These are phyloP conservation scores for Colletotrichum godetiae DNA, from an alignment of 2,329 filamentous ascomycete species.

Conservation along the genomic window DNA sequence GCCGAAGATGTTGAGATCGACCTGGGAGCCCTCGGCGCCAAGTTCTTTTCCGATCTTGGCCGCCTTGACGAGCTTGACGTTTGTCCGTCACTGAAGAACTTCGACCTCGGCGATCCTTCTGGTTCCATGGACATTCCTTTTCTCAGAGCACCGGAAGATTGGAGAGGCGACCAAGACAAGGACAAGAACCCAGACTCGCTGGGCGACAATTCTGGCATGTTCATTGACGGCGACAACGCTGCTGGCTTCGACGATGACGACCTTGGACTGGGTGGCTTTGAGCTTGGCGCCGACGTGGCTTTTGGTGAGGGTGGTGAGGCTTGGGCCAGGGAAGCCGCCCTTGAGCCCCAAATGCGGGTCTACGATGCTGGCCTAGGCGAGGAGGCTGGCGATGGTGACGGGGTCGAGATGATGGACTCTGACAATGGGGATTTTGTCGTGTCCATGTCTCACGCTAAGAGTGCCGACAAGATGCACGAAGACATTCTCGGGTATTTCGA, in stretches of 20 bases:
- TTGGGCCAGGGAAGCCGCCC: slow-evolving; percentile 90
- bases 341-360: slow-evolving; percentile 87
- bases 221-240: slow-evolving; percentile 88
- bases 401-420: slow-evolving; percentile 69
- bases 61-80: slow-evolving; percentile 87
- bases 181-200: slow-evolving; percentile 64
- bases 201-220: slow-evolving; percentile 80
- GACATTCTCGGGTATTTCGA: slow-evolving; percentile 99
- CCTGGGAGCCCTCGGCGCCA: slow-evolving; percentile 76
- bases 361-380: slow-evolving; percentile 73
- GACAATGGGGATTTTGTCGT: slow-evolving; percentile 81
- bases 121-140: slow-evolving; percentile 92
- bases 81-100: slow-evolving; percentile 93
- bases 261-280: slow-evolving; percentile 76
- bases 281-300: slow-evolving; percentile 77
- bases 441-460: slow-evolving; percentile 74
- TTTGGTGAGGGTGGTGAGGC: slow-evolving; percentile 97
- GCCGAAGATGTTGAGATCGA: slow-evolving; percentile 77
- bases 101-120: slow-evolving; percentile 88
- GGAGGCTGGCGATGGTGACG: slow-evolving; percentile 63
- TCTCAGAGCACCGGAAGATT: slow-evolving; percentile 88
- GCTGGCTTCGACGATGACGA: slow-evolving; percentile 78
- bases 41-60: slow-evolving; percentile 87
- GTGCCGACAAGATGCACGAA: slow-evolving; percentile 79
- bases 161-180: slow-evolving; percentile 77